Evolutionary conservation across 176 grass and related monocot genomes (phyloP).

Genomic region (Cenchrus purpureus): DNA sequence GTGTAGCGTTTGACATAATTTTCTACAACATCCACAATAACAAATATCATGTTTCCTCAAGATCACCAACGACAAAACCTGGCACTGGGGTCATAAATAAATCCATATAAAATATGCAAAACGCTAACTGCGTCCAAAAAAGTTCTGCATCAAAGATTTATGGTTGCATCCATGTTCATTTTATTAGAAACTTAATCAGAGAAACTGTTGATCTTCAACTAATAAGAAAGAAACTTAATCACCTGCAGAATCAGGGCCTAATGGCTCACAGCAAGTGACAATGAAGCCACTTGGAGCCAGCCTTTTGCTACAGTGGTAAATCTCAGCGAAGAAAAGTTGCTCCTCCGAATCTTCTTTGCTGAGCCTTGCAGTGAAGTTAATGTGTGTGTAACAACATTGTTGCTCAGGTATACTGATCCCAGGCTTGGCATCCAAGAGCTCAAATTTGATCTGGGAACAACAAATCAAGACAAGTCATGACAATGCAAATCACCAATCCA

Average conservation of each 20-base stretch:
- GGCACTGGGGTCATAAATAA: too few species aligned
- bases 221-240: neutral
- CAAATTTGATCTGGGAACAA: slow-evolving; percentile 10
- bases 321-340: slow-evolving; percentile 15
- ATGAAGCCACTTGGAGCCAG: neutral
- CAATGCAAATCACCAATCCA: neutral
- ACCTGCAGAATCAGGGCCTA: neutral
- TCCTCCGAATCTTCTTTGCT: slow-evolving; percentile 8
- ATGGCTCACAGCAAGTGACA: slow-evolving; percentile 19
- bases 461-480: neutral
- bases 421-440: neutral
- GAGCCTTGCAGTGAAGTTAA: slow-evolving; percentile 11
- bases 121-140: too few species aligned
- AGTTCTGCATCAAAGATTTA: neutral
- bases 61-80: neutral
- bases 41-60: neutral
- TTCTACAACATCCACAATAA: neutral
- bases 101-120: neutral
- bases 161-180: slow-evolving; percentile 12
- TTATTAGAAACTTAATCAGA: neutral
- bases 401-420: neutral
- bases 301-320: neutral
- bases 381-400: neutral
- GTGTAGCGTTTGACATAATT: neutral
- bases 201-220: neutral